Evolutionary conservation across 805 yeast genomes (phyloP), one percentile per base, ranked within the genome.

Genomic region (Kurtzmaniella cleridarum): DNA sequence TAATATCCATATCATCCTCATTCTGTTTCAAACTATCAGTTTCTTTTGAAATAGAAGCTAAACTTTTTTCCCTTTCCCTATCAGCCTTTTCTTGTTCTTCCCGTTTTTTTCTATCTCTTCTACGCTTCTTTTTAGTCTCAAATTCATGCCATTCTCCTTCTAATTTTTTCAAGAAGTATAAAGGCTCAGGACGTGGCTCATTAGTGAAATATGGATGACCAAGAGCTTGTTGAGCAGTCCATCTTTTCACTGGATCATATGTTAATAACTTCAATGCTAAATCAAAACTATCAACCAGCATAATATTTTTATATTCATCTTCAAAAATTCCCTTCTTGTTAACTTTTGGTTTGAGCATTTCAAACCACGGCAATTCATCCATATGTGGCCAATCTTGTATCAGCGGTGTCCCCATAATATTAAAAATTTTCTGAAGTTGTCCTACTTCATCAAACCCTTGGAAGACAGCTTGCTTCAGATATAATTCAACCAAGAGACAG

Each of bases 61-160:
- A 20, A 20, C 5, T 20, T 20, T 20, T 20, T 8, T 20, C 24
- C 8, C 8, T 20, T 20, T 20, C 24, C 8, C 24, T 20, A 8
- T 20, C 24, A 20, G 24, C 33, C 13, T 17, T 30, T 32, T 52
- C 55, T 35, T 49, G 61, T 24, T 64, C 71, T 41, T 63, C 66
- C 20, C 60, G 32, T 41, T 68, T 47, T 43, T 66, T 66, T 26
- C 73, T 51, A 46, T 70, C 76, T 43, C 67, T 66, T 42, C 82
- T 64, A 45, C 86, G 69, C 50, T 84, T 75, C 63, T 79, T 82
- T 59, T 91, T 89, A 2, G 96, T 93, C 53, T 91, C 98, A 59
- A 84, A 91, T 55, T 91, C 98, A 56, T 91, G 98, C 93, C 97
- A 91, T 59, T 95, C 98, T 3, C 93, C 95, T 40, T 69, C 66